Percentiles rank a stretch among this genome's conserved stretches.
Evolutionary conservation across 495 filamentous ascomycete genomes (phyloP).

Genomic region (Podospora conica): DNA sequence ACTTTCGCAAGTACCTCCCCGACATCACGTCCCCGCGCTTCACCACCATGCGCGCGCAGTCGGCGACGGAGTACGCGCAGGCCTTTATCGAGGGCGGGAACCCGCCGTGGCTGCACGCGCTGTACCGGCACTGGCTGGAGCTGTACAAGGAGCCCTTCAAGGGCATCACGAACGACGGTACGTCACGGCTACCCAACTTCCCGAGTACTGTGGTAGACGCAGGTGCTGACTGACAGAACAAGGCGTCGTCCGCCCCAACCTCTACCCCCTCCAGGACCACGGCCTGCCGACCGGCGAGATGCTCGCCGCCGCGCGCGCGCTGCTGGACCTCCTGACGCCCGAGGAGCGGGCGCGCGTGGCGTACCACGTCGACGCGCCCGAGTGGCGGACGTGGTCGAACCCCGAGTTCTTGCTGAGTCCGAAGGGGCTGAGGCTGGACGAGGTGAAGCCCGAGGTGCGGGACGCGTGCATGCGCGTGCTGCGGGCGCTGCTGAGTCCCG

Average conservation of each 20-base stretch:
- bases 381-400: conserved; percentile 73
- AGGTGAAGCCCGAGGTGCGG: conserved; percentile 38
- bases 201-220: not conserved
- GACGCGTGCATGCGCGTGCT: conserved; percentile 50
- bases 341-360: conserved; percentile 41
- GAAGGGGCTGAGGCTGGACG: conserved; percentile 63
- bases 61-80: conserved; percentile 57
- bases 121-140: conserved; percentile 62
- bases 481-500: conserved; percentile 51
- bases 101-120: conserved; percentile 62
- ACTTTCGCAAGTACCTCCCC: conserved; percentile 46
- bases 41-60: conserved; percentile 54
- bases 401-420: conserved; percentile 59
- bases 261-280: conserved; percentile 58
- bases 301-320: conserved; percentile 38
- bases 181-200: conserved; percentile 4
- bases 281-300: conserved; percentile 52
- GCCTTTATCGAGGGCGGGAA: conserved; percentile 52
- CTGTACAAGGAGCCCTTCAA: conserved; percentile 62
- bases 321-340: conserved; percentile 41
- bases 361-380: conserved; percentile 61
- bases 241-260: conserved; percentile 49
- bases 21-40: conserved; percentile 57
- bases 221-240: not conserved
- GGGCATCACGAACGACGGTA: conserved; percentile 65